Evolutionary conservation across 257 asterid species (phyloP).

Genomic region (Nyctanthes arbortristis): DNA sequence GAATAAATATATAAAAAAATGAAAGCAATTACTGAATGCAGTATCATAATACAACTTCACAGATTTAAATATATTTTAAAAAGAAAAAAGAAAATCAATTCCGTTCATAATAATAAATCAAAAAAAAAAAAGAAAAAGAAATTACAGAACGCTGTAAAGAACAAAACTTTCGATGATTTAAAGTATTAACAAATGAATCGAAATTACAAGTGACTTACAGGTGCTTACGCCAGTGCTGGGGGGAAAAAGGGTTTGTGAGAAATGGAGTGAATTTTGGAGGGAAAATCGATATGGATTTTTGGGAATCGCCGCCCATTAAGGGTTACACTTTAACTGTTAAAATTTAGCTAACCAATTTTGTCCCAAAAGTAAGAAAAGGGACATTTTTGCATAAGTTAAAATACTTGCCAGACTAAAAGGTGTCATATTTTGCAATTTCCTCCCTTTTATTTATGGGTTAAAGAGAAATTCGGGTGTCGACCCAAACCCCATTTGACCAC

Average conservation of each 20-base stretch:
- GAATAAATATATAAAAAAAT: too few relatives aligned
- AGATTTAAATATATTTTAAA: neutral
- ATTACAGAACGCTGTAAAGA: neutral
- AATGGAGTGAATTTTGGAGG: constrained; percentile 27
- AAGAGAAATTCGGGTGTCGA: too few relatives aligned
- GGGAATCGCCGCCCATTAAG: neutral
- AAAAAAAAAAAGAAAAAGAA: neutral
- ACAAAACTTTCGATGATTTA: neutral
- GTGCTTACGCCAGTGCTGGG: neutral
- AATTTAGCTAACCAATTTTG: too few relatives aligned
- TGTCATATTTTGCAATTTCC: too few relatives aligned
- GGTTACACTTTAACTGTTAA: neutral
- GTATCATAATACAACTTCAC: constrained; percentile 8
- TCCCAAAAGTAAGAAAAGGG: too few relatives aligned
- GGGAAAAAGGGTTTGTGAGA: constrained; percentile 17
- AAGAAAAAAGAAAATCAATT: neutral
- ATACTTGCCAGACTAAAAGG: too few relatives aligned
- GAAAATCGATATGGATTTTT: constrained; percentile 17
- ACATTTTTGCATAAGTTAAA: too few relatives aligned
- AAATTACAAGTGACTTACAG: neutral
- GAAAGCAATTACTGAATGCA: neutral
- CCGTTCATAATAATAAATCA: neutral
- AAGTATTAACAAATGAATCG: neutral
- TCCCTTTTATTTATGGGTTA: too few relatives aligned
- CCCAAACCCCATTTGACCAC: too few relatives aligned